Conservation (phyloP, 148 eudicot species). For the Rhododendron kiyosumense region DNA sequence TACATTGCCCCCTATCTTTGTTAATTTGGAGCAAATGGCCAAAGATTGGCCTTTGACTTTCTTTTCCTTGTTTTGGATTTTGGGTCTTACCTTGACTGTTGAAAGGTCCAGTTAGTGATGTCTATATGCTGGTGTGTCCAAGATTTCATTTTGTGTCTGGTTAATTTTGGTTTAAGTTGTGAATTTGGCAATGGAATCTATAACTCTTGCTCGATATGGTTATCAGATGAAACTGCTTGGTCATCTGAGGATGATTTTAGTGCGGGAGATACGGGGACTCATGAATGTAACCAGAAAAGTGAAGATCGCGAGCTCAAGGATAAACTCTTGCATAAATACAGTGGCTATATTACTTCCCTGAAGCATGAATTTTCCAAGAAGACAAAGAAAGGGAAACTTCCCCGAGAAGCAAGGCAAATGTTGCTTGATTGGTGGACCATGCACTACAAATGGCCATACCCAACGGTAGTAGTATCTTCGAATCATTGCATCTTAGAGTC, state of each 20-base stretch:
- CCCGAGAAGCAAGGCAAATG: constrained; percentile 52
- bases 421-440: constrained; percentile 66
- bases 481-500: neutral
- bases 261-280: constrained; percentile 37
- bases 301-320: constrained; percentile 67
- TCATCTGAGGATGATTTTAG: constrained; percentile 60
- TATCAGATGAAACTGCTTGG: constrained; percentile 38
- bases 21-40: neutral
- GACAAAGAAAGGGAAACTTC: constrained; percentile 61
- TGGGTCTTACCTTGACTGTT: neutral
- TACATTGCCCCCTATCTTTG: neutral
- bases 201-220: neutral
- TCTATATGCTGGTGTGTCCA: neutral
- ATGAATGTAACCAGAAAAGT: constrained; percentile 31
- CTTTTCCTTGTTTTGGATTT: neutral
- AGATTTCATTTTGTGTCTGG: neutral
- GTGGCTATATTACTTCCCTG: constrained; percentile 50
- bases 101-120: neutral
- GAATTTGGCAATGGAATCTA: neutral
- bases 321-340: constrained; percentile 47
- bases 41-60: neutral
- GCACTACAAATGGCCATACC: constrained; percentile 77
- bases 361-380: constrained; percentile 59
- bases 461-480: constrained; percentile 35
- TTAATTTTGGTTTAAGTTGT: neutral